Evolutionary conservation across 2,329 filamentous ascomycete species (phyloP).

Genomic region (Pseudogymnoascus sp.): DNA sequence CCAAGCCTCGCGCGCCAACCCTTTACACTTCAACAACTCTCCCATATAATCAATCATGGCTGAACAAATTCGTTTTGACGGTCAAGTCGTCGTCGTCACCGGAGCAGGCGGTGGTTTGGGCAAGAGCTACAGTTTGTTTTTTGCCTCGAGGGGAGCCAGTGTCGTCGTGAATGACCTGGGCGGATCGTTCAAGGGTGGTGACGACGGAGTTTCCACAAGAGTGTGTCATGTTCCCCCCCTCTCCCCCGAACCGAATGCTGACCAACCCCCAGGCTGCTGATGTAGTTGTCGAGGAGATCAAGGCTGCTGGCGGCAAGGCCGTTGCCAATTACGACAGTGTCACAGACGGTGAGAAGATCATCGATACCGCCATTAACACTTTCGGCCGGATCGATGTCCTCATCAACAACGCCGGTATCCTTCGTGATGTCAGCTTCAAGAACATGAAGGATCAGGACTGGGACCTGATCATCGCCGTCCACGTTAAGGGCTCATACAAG

Average conservation of each 20-base stretch:
- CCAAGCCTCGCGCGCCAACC: too few species aligned
- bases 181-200: slow-evolving; percentile 87
- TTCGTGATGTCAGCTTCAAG: slow-evolving; percentile 93
- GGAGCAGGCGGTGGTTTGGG: slow-evolving; percentile 78
- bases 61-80: too few species aligned
- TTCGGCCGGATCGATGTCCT: slow-evolving; percentile 89
- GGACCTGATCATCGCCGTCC: slow-evolving; percentile 89
- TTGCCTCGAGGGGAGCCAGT: slow-evolving; percentile 80
- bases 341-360: slow-evolving; percentile 88
- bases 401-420: slow-evolving; percentile 94
- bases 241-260: neutral
- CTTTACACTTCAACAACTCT: too few species aligned
- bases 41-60: too few species aligned
- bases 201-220: slow-evolving; percentile 75
- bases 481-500: slow-evolving; percentile 92
- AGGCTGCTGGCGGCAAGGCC: slow-evolving; percentile 82
- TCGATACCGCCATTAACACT: slow-evolving; percentile 74
- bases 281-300: slow-evolving; percentile 76
- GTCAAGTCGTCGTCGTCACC: slow-evolving; percentile 79
- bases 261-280: slow-evolving; percentile 59
- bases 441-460: slow-evolving; percentile 97
- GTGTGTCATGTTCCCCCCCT: slow-evolving; percentile 41
- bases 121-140: slow-evolving; percentile 80
- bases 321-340: slow-evolving; percentile 97
- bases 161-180: slow-evolving; percentile 97